Conservation (phyloP, 208 protist genomes). For the Lotmaria passim region DNA sequence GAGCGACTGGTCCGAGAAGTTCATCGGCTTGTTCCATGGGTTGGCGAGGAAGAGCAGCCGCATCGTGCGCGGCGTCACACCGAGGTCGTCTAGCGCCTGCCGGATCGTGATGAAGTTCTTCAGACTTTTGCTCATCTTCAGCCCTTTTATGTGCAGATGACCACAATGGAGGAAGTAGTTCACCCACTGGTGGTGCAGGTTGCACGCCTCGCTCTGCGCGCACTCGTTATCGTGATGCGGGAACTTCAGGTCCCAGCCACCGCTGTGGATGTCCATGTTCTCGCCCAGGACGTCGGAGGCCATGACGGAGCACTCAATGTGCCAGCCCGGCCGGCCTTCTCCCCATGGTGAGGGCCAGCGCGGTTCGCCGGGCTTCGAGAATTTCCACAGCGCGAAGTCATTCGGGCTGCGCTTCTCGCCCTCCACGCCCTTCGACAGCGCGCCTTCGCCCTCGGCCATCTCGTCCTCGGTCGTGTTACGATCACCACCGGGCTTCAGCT, state of each 20-base stretch:
- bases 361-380: slow-evolving; percentile 94
- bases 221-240: slow-evolving; percentile 99
- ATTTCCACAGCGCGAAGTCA: slow-evolving; percentile 99
- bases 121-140: slow-evolving; percentile 99
- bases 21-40: slow-evolving; percentile 89
- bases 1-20: slow-evolving; percentile 94
- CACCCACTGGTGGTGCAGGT: slow-evolving; percentile 94
- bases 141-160: slow-evolving; percentile 97
- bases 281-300: slow-evolving; percentile 91
- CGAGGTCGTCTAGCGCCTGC: slow-evolving; percentile 76
- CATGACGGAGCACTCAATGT: slow-evolving; percentile 99
- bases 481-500: slow-evolving; percentile 78
- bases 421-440: slow-evolving; percentile 47
- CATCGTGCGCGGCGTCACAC: slow-evolving; percentile 83
- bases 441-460: slow-evolving; percentile 94
- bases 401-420: slow-evolving; percentile 90
- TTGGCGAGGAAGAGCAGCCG: slow-evolving; percentile 96
- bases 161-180: slow-evolving; percentile 99
- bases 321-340: slow-evolving; percentile 98
- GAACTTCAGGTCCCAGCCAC: slow-evolving; percentile 99
- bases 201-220: slow-evolving; percentile 95
- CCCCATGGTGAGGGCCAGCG: slow-evolving; percentile 94
- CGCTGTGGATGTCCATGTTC: slow-evolving; percentile 97
- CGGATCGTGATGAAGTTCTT: slow-evolving; percentile 99
- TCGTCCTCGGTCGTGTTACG: slow-evolving; percentile 80